phyloP scores from a whole-genome alignment of 441 rosid genomes.

The Flueggea neowawraea region DNA sequence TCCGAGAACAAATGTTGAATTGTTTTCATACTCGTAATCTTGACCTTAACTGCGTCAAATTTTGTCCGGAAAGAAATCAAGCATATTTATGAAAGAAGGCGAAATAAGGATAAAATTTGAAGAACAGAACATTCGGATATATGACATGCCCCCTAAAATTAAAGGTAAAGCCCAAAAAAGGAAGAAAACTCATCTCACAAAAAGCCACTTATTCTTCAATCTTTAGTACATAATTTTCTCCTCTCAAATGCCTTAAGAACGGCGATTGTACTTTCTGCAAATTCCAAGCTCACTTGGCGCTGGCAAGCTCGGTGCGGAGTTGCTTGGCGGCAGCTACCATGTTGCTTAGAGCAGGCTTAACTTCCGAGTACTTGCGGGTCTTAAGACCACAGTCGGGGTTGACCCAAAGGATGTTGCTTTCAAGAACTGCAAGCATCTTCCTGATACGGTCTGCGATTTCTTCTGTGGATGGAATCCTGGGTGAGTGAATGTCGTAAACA shows the following conservation, averaged over 20 bases:
- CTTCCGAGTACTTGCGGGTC: slow-evolving; percentile 91
- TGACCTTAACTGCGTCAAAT: too few relatives aligned
- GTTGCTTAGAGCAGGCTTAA: slow-evolving; percentile 81
- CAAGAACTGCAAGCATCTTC: slow-evolving; percentile 96
- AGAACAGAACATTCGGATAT: slow-evolving; percentile 3
- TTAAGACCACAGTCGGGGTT: slow-evolving; percentile 98
- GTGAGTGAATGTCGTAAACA: slow-evolving; percentile 96
- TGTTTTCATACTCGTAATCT: too few relatives aligned
- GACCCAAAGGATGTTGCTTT: slow-evolving; percentile 88
- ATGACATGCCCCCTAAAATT: background rate
- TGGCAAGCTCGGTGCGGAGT: slow-evolving; percentile 73
- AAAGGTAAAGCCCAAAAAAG: background rate
- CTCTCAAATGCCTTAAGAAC: too few relatives aligned
- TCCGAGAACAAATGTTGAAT: too few relatives aligned
- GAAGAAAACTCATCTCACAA: slow-evolving; percentile 13
- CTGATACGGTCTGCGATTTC: slow-evolving; percentile 89
- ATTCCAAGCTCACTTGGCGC: slow-evolving; percentile 38
- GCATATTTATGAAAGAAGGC: background rate
- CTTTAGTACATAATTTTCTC: too few relatives aligned
- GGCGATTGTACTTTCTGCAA: background rate
- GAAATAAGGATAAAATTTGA: background rate
- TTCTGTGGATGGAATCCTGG: slow-evolving; percentile 81
- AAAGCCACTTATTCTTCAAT: slow-evolving; percentile 9
- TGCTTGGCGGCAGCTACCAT: slow-evolving; percentile 94
- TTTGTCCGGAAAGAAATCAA: too few relatives aligned